Evolutionary conservation across 2,329 filamentous ascomycete species (phyloP), one percentile per base, ranked within the genome.

Genomic region (Botrytis paeoniae): DNA sequence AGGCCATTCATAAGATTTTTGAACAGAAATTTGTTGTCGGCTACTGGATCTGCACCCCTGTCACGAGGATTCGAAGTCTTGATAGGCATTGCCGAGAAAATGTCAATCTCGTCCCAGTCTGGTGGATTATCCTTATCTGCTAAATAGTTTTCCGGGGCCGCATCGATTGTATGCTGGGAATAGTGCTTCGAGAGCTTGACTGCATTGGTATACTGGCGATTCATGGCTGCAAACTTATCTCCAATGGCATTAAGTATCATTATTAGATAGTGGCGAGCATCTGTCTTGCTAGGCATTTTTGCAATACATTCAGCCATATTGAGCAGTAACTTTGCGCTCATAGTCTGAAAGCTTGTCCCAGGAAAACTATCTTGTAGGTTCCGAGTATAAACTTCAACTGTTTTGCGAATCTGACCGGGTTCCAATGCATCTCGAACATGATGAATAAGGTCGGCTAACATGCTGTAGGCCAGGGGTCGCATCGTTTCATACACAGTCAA

Each of bases 251-350:
- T 97, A 73, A 99, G 85, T 62, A 99, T 98, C 90, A 97, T 96
- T 80, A 99, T 94, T 75, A 99, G 85, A 81, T 97, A 97, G 81
- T 98, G 95, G 9, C 97, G 91, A 37, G 96, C 96, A 81, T 99
- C 95, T 61, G 92, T 90, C 84, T 98, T 99, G 81, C 97, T 93
- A 32, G 92, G 92, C 78, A 99, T 88, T 82, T 95, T 97, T 1
- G 95, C 93, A 80, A 99, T 99, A 81, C 94, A 97, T 79, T 99
- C 97, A 0, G 95, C 96, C 94, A 99, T 97, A 81, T 99, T 99
- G 20, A 99, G 86, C 0, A 99, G 85, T 4, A 99, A 86, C 82
- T 98, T 99, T 0, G 96, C 97, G 78, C 96, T 98, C 96, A 99
- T 99, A 0, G 96, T 99, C 82, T 99, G 97, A 80, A 99, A 99